phyloP scores from a whole-genome alignment of 495 filamentous ascomycete species.

The Podospora appendiculata region DNA sequence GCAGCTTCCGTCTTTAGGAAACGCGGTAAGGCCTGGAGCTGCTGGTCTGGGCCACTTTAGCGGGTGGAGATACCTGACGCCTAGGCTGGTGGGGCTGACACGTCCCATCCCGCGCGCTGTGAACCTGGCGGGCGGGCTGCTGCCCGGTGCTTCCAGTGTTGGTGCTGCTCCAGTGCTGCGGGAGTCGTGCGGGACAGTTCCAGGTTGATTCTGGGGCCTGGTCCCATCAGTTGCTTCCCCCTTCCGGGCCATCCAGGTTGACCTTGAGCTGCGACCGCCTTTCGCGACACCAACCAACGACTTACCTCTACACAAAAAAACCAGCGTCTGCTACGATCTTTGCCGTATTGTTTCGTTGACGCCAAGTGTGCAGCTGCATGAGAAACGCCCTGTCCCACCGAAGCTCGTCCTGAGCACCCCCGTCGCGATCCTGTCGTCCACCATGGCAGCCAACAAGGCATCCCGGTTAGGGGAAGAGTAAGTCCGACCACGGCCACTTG shows the following conservation, averaged over 20 bases:
- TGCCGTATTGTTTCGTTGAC: not conserved
- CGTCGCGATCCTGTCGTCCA: not conserved
- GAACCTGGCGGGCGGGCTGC: too few species aligned
- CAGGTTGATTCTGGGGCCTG: too few species aligned
- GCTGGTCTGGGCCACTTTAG: not conserved
- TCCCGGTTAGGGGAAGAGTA: conserved; percentile 96
- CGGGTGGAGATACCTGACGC: not conserved
- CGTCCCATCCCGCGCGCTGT: not conserved
- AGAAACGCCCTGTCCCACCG: not conserved
- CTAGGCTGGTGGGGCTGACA: not conserved
- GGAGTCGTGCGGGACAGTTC: too few species aligned
- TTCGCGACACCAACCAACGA: not conserved
- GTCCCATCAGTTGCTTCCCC: too few species aligned
- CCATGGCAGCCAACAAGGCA: conserved; percentile 81
- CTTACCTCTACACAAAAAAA: not conserved
- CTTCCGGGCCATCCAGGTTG: too few species aligned
- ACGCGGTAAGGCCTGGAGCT: not conserved
- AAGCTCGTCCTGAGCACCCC: not conserved
- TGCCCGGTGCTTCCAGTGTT: too few species aligned
- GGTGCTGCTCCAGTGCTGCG: too few species aligned
- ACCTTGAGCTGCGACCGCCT: conserved; percentile 9
- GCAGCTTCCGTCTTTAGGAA: too few species aligned
- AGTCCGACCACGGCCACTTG: conserved; percentile 31
- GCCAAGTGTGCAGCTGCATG: conserved; percentile 1
- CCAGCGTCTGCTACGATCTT: not conserved